These are phyloP conservation scores for Solanum lycopersicoides DNA, from an alignment of 257 asterid species.

Conservation along the genomic window DNA sequence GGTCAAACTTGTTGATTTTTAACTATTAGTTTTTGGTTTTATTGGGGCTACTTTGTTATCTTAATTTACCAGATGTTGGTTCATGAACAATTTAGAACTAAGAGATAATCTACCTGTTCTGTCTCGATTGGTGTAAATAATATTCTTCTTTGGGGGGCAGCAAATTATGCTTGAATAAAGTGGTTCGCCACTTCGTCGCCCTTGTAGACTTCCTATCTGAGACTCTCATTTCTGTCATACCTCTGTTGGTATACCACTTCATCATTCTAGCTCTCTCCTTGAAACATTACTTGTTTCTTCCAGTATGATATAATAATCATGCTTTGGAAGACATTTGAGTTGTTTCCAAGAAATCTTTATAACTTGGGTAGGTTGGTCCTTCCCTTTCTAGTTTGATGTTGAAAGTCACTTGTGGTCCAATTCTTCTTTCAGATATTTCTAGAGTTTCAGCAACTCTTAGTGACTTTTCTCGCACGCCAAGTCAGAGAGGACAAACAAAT, in stretches of 20 bases:
- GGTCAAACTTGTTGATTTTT: constrained; percentile 7
- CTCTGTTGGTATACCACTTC: neutral
- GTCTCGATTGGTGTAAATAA: neutral
- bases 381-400: neutral
- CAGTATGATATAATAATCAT: neutral
- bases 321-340: neutral
- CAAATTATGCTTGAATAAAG: neutral
- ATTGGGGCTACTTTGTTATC: constrained; percentile 5
- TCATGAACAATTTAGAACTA: neutral
- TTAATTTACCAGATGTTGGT: constrained; percentile 6
- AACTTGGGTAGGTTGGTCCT: neutral
- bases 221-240: neutral
- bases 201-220: neutral
- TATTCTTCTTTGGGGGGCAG: neutral
- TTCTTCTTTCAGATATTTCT: neutral
- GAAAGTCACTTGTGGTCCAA: neutral
- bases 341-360: neutral
- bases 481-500: neutral
- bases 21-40: constrained; percentile 1
- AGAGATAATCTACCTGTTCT: neutral
- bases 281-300: neutral
- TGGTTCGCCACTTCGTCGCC: neutral
- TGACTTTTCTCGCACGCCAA: neutral
- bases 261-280: neutral
- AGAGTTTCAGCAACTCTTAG: neutral